phyloP scores from a whole-genome alignment of 2,329 filamentous ascomycete species.

The Exophiala aquamarina region DNA sequence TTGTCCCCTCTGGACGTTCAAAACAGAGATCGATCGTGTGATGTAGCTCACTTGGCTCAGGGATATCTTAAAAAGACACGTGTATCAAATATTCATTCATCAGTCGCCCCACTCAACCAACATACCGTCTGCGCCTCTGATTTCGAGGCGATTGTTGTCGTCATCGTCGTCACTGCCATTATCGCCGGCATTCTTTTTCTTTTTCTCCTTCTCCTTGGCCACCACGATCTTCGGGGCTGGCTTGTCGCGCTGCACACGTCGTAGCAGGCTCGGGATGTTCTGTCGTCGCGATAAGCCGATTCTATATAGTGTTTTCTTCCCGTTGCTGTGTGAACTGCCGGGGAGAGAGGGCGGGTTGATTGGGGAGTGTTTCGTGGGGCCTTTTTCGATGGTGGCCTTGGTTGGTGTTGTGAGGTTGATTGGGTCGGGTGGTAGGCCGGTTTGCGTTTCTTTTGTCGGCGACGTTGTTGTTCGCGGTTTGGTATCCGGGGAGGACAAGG shows the following conservation, averaged over 20 bases:
- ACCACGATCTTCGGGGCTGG: slow-evolving; percentile 24
- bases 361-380: slow-evolving; percentile 25
- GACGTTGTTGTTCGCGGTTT: not conserved
- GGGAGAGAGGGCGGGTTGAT: slow-evolving; percentile 20
- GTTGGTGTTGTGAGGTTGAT: slow-evolving; percentile 5
- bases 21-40: no score
- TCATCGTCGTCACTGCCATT: slow-evolving; percentile 19
- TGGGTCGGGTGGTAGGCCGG: slow-evolving; percentile 4
- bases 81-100: not conserved
- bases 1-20: no score
- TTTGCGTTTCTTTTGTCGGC: not conserved
- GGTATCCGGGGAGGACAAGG: slow-evolving; percentile 15
- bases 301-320: slow-evolving; percentile 21
- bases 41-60: no score
- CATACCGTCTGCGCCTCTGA: slow-evolving; percentile 28
- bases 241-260: slow-evolving; percentile 27
- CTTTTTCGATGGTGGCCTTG: slow-evolving; percentile 16
- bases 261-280: slow-evolving; percentile 27
- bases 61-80: no score
- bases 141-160: slow-evolving; percentile 10
- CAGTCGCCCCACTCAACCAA: slow-evolving; percentile 28
- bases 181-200: slow-evolving; percentile 20
- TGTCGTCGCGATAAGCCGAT: slow-evolving; percentile 27
- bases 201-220: slow-evolving; percentile 26
- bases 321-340: not conserved